These are phyloP conservation scores for Phytomonas francai DNA, from an alignment of 208 protist genomes.

Conservation along the genomic window DNA sequence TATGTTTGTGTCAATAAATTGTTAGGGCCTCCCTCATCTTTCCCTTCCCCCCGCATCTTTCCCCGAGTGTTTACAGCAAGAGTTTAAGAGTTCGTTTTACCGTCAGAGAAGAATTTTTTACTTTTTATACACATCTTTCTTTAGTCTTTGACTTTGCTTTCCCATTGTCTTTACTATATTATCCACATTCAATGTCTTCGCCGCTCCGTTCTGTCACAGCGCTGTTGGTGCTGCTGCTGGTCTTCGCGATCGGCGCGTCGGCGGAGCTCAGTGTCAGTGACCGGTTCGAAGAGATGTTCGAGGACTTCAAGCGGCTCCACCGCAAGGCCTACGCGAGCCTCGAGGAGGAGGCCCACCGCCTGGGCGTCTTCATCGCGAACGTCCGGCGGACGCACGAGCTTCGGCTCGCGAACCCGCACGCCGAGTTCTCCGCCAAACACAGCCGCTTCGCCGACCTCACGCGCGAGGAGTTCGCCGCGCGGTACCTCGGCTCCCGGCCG, in stretches of 20 bases:
- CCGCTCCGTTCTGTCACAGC: not conserved
- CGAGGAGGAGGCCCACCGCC: slow-evolving; percentile 39
- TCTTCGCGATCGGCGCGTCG: not conserved
- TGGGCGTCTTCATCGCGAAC: slow-evolving; percentile 60
- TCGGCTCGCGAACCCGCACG: slow-evolving; percentile 45
- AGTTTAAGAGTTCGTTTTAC: no score
- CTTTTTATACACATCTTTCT: not conserved
- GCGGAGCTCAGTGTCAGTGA: not conserved
- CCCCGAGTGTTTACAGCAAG: no score
- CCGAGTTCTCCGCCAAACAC: slow-evolving; percentile 25
- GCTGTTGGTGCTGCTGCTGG: not conserved
- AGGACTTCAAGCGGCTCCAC: slow-evolving; percentile 58
- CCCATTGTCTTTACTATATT: slow-evolving; percentile 1
- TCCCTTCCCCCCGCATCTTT: no score
- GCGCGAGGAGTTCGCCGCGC: slow-evolving; percentile 31
- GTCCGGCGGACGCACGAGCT: slow-evolving; percentile 24
- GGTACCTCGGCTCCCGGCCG: slow-evolving; percentile 27
- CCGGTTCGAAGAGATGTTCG: slow-evolving; percentile 20
- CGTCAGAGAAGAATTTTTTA: no score
- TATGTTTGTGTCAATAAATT: no score
- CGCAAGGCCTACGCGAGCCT: slow-evolving; percentile 52
- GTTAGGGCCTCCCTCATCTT: no score
- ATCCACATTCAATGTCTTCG: not conserved
- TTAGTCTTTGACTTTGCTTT: not conserved
- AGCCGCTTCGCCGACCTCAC: slow-evolving; percentile 47